These are phyloP conservation scores for Microstegium vimineum DNA, from an alignment of 176 grass and related monocot species.

Conservation along the genomic window DNA sequence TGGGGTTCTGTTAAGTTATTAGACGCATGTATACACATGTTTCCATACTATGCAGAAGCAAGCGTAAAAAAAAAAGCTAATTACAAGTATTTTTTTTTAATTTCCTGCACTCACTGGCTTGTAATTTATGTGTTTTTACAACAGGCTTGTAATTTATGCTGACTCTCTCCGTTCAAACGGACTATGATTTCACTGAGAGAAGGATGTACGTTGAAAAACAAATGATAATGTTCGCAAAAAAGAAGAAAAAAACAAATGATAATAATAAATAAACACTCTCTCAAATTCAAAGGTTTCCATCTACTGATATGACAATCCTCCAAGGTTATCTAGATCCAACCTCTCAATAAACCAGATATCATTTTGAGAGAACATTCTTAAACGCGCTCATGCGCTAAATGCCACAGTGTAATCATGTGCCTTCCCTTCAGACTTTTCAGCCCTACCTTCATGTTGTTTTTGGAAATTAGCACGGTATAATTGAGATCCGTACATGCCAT, in stretches of 20 bases:
- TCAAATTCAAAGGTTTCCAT: neutral
- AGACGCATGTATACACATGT: neutral
- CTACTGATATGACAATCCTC: neutral
- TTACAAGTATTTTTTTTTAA: too few species aligned
- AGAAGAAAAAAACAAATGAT: too few species aligned
- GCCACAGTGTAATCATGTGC: neutral
- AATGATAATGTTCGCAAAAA: too few species aligned
- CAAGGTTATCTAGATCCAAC: neutral
- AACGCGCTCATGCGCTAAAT: neutral
- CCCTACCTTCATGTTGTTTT: neutral
- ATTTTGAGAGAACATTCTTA: neutral
- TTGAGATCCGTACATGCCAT: neutral
- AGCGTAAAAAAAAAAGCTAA: neutral
- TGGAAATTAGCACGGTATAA: constrained; percentile 1
- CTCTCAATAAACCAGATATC: neutral
- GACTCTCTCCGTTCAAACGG: too few species aligned
- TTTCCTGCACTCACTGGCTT: neutral
- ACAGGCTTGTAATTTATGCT: too few species aligned
- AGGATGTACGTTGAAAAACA: too few species aligned
- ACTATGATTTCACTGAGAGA: too few species aligned
- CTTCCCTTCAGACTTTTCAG: neutral
- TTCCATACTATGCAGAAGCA: neutral
- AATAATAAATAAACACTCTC: neutral
- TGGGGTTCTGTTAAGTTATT: neutral
- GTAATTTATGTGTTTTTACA: too few species aligned